These are phyloP conservation scores for Sporisorium graminicola DNA, from an alignment of 1,284 basidiomycete species.

Conservation along the genomic window DNA sequence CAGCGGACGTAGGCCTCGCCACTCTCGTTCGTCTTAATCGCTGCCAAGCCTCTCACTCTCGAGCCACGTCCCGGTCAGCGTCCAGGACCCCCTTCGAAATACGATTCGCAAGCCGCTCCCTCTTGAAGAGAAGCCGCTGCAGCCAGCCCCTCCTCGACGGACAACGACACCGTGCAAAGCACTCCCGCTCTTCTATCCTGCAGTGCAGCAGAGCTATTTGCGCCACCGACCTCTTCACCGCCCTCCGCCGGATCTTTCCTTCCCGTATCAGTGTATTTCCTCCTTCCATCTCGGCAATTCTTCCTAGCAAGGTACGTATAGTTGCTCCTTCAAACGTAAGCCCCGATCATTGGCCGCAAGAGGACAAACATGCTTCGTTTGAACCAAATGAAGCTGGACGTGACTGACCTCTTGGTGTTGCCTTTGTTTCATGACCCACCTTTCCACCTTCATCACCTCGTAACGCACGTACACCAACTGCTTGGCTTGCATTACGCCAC, in stretches of 20 bases:
- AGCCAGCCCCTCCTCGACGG: background rate
- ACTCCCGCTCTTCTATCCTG: background rate
- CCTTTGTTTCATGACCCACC: background rate
- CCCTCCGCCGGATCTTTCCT: background rate
- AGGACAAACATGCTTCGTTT: background rate
- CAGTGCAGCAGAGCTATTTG: constrained; percentile 6
- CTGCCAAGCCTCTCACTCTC: background rate
- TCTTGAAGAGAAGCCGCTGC: constrained; percentile 14
- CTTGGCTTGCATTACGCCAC: background rate
- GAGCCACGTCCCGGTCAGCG: constrained; percentile 20
- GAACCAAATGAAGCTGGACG: constrained; percentile 17
- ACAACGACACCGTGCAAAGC: too few species aligned
- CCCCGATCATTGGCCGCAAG: too few species aligned
- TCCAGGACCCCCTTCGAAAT: constrained; percentile 11
- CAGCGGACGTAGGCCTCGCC: background rate
- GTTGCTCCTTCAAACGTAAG: too few species aligned
- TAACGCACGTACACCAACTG: background rate
- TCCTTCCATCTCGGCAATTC: constrained; percentile 1
- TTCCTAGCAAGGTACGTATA: constrained; percentile 17
- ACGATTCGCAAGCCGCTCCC: background rate
- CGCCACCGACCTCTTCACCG: too few species aligned
- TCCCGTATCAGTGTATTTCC: background rate
- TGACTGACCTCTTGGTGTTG: constrained; percentile 16
- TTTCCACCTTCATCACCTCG: background rate
- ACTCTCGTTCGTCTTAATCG: background rate